Conservation (phyloP, 2,329 filamentous ascomycete genomes). For the Cladosporium sp. region DNA sequence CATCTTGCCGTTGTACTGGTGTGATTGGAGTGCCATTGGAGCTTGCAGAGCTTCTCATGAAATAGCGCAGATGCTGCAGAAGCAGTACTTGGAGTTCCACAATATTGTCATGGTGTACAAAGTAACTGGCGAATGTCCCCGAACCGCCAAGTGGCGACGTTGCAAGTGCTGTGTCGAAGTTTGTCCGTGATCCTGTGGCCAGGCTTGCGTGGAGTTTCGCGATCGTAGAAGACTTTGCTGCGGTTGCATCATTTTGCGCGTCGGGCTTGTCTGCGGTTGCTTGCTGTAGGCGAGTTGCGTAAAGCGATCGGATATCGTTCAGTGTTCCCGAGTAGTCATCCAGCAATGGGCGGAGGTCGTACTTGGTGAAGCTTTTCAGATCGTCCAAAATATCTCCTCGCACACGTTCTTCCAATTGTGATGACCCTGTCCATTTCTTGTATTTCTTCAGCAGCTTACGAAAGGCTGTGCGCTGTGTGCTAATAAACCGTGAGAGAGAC, state of each 20-base stretch:
- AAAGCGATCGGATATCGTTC: conserved; percentile 41
- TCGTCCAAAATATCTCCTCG: conserved; percentile 61
- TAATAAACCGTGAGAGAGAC: conserved; percentile 66
- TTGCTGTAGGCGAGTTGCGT: conserved; percentile 32
- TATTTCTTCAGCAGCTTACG: conserved; percentile 85
- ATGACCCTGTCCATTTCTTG: conserved; percentile 78
- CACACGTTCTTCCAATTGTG: conserved; percentile 61
- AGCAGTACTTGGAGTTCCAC: conserved; percentile 52
- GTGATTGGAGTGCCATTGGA: conserved; percentile 17
- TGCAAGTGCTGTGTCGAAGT: conserved; percentile 48
- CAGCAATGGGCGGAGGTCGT: conserved; percentile 55
- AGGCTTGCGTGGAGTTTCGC: conserved; percentile 37
- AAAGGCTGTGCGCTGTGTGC: conserved; percentile 71
- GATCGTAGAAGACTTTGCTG: conserved; percentile 23
- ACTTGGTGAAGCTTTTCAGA: conserved; percentile 67
- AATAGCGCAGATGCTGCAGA: conserved; percentile 45
- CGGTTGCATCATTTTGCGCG: conserved; percentile 7
- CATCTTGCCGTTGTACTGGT: conserved; percentile 18
- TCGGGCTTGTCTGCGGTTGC: conserved; percentile 14
- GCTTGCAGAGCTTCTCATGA: conserved; percentile 25
- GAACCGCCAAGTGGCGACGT: conserved; percentile 44
- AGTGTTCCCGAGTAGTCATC: conserved; percentile 47
- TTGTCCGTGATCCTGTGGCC: conserved; percentile 38
- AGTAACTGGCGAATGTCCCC: conserved; percentile 48
- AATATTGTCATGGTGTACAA: conserved; percentile 52